These are phyloP conservation scores for Chlamydomonas eustigma DNA, from an alignment of 139 green algal genomes.

Conservation along the genomic window DNA sequence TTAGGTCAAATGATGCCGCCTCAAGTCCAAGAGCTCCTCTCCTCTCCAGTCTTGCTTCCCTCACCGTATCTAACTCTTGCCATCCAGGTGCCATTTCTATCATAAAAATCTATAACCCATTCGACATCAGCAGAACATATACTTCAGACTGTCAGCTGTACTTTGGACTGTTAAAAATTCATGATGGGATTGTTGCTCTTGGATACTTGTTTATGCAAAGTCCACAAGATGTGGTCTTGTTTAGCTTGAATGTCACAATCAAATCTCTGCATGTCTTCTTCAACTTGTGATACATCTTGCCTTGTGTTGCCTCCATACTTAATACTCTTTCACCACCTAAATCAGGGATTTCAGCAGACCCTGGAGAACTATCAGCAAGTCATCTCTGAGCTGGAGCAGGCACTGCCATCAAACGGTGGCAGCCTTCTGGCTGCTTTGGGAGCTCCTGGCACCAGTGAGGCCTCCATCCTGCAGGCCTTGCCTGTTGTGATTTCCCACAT, in stretches of 20 bases:
- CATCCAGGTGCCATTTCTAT: slow-evolving; percentile 15
- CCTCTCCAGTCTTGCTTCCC: slow-evolving; percentile 35
- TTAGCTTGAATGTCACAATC: no score
- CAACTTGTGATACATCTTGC: no score
- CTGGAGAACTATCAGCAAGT: slow-evolving; percentile 26
- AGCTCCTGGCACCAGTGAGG: not conserved
- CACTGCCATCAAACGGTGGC: slow-evolving; percentile 7
- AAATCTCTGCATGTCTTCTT: no score
- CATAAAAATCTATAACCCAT: no score
- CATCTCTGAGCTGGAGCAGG: slow-evolving; percentile 32
- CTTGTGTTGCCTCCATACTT: no score
- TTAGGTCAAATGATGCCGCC: slow-evolving; percentile 26
- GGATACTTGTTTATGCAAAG: no score
- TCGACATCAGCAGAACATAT: no score
- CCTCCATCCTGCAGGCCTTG: slow-evolving; percentile 14
- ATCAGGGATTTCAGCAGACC: slow-evolving; percentile 20
- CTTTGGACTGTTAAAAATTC: no score
- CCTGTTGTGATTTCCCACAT: slow-evolving; percentile 37
- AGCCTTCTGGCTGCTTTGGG: not conserved
- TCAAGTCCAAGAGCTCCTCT: slow-evolving; percentile 31
- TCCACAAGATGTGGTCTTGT: no score
- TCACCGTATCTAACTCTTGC: slow-evolving; percentile 30
- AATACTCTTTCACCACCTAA: no score
- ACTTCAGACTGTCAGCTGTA: no score
- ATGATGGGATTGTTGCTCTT: no score